These are phyloP conservation scores for Diaporthe sp. DNA, from an alignment of 2,329 filamentous ascomycete genomes.

Conservation along the genomic window DNA sequence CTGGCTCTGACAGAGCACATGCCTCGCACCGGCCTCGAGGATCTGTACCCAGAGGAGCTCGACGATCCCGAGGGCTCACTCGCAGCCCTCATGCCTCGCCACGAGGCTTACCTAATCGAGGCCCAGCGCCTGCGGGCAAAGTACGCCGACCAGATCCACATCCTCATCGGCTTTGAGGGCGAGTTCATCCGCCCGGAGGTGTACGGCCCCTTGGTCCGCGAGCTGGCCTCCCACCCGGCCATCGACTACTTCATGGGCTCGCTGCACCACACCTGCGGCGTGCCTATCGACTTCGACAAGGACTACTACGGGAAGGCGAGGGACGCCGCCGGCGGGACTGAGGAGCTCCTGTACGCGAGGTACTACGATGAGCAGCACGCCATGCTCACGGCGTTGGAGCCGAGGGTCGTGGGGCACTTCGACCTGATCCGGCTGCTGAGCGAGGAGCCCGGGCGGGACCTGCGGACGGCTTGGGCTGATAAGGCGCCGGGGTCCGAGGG, in stretches of 20 bases:
- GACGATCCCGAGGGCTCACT: conserved; percentile 64
- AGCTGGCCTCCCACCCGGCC: conserved; percentile 70
- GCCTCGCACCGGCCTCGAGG: conserved; percentile 79
- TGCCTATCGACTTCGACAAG: conserved; percentile 90
- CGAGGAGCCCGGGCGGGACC: conserved; percentile 73
- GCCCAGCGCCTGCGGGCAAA: conserved; percentile 78
- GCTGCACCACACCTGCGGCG: conserved; percentile 87
- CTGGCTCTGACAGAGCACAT: conserved; percentile 97
- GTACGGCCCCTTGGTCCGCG: conserved; percentile 69
- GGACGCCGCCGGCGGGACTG: conserved; percentile 59
- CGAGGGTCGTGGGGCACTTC: conserved; percentile 91
- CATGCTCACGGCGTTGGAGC: conserved; percentile 81
- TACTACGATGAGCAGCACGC: conserved; percentile 91
- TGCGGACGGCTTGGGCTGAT: conserved; percentile 63
- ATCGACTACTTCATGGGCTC: conserved; percentile 95
- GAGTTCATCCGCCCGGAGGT: conserved; percentile 86
- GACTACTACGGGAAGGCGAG: conserved; percentile 74
- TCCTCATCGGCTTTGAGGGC: conserved; percentile 91
- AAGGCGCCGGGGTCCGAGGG: conserved; percentile 37
- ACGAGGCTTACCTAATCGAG: conserved; percentile 81
- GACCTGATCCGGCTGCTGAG: conserved; percentile 90
- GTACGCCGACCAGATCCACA: conserved; percentile 79
- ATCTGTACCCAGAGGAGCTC: conserved; percentile 93
- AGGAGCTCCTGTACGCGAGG: conserved; percentile 81
- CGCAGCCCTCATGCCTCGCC: conserved; percentile 65